phyloP scores from a whole-genome alignment of 1,139 yeast genomes.

The Arxiozyma slooffiae region DNA sequence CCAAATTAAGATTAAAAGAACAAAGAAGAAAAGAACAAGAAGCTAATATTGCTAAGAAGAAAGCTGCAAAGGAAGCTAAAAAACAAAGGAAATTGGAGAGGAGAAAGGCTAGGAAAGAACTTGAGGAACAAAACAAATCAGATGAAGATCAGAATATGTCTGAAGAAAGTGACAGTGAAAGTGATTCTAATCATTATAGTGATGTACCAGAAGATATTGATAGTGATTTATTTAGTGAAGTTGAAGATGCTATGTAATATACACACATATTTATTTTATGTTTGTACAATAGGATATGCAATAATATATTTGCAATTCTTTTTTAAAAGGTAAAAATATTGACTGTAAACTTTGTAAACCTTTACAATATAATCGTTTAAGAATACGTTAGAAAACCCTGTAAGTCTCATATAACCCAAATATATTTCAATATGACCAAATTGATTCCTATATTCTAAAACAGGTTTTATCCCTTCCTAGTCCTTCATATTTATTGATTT shows the following conservation, averaged over 20 bases:
- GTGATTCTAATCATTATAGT: slow-evolving; percentile 21
- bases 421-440: slow-evolving; percentile 22
- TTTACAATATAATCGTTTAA: neutral
- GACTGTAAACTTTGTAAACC: neutral
- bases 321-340: neutral
- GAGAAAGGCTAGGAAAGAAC: slow-evolving; percentile 35
- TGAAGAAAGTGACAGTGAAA: slow-evolving; percentile 12
- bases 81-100: slow-evolving; percentile 62
- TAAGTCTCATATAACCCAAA: slow-evolving; percentile 11
- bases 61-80: slow-evolving; percentile 62
- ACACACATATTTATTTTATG: neutral
- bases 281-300: neutral
- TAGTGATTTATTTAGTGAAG: slow-evolving; percentile 36
- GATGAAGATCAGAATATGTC: slow-evolving; percentile 15
- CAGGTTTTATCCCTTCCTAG: slow-evolving; percentile 9
- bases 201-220: slow-evolving; percentile 37
- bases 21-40: slow-evolving; percentile 71
- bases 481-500: slow-evolving; percentile 6
- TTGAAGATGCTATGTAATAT: slow-evolving; percentile 21
- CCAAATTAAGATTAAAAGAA: slow-evolving; percentile 51
- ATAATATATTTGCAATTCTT: neutral
- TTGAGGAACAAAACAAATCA: slow-evolving; percentile 22
- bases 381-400: slow-evolving; percentile 14
- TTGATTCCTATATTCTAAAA: slow-evolving; percentile 14
- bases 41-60: slow-evolving; percentile 68